Percentiles rank a stretch among this genome's conserved stretches.
Conservation (phyloP, 768 basidiomycete species). For the Lyophyllum semitale region DNA sequence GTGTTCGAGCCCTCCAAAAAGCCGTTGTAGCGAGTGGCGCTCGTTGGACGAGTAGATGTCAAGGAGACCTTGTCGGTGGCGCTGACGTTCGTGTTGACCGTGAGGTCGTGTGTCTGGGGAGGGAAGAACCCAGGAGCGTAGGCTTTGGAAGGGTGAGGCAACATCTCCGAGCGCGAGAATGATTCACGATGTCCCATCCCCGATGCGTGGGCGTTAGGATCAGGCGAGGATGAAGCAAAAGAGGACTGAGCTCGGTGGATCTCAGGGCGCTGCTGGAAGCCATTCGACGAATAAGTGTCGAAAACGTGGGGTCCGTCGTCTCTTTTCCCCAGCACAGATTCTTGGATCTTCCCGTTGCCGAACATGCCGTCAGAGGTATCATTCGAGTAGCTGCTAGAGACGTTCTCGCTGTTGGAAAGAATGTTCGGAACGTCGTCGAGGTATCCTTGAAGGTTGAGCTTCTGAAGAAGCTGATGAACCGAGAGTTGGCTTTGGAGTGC, state of each 20-base stretch:
- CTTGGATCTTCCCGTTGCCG: constrained; percentile 19
- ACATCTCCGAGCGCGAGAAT: constrained; percentile 37
- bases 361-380: constrained; percentile 3
- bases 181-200: constrained; percentile 39
- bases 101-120: constrained; percentile 40
- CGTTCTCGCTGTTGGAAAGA: constrained; percentile 7
- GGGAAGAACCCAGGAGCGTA: constrained; percentile 54
- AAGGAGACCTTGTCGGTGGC: constrained; percentile 42
- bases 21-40: constrained; percentile 44
- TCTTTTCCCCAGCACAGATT: constrained; percentile 18
- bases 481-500: constrained; percentile 54
- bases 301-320: constrained; percentile 19
- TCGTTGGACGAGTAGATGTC: constrained; percentile 43
- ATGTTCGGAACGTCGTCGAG: constrained; percentile 23
- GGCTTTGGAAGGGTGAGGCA: constrained; percentile 50
- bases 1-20: constrained; percentile 46
- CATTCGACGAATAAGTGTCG: constrained; percentile 20
- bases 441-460: constrained; percentile 46
- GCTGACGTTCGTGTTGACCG: constrained; percentile 21
- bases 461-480: constrained; percentile 55
- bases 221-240: constrained; percentile 83
- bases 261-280: constrained; percentile 31
- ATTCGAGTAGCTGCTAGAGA: too few species aligned
- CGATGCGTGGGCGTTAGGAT: constrained; percentile 52
- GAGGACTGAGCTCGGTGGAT: constrained; percentile 37